A percentile compares a stretch with the other conserved stretches of the same genome.
Evolutionary conservation across 169 alveolate genomes (phyloP).

Genomic region (Blepharisma undulans): DNA sequence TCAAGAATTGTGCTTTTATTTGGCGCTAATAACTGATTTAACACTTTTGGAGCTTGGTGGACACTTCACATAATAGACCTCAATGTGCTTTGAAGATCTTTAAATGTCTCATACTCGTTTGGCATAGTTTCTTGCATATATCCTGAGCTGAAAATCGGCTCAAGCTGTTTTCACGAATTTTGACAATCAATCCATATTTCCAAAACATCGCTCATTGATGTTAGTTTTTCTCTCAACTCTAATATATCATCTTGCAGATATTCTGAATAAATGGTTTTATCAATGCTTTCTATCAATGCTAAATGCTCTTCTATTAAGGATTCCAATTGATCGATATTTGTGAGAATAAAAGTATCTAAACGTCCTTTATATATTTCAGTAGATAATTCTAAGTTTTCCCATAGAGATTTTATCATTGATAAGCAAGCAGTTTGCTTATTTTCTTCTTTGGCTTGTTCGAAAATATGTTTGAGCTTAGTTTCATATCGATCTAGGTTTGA

Average conservation of each 20-base stretch:
- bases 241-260: conserved; percentile 55
- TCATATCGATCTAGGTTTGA: conserved; percentile 45
- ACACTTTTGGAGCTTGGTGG: conserved; percentile 52
- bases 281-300: conserved; percentile 51
- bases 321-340: conserved; percentile 39
- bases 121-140: conserved; percentile 46
- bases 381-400: conserved; percentile 58
- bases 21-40: conserved; percentile 45
- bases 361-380: conserved; percentile 50
- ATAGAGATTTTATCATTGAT: conserved; percentile 43
- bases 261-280: conserved; percentile 37
- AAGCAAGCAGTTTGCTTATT: conserved; percentile 46
- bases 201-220: conserved; percentile 48
- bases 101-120: conserved; percentile 41
- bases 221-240: conserved; percentile 60
- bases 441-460: conserved; percentile 65
- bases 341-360: conserved; percentile 43
- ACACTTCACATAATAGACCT: conserved; percentile 58
- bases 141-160: conserved; percentile 50
- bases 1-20: conserved; percentile 46
- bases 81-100: conserved; percentile 42
- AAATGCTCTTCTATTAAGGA: conserved; percentile 61
- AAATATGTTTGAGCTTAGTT: conserved; percentile 49
- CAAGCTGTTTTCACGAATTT: conserved; percentile 62
- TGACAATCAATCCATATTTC: conserved; percentile 66